Base-by-base conservation (phyloP, 2,329 filamentous ascomycete species). In the Aspergillus sp. region DNA sequence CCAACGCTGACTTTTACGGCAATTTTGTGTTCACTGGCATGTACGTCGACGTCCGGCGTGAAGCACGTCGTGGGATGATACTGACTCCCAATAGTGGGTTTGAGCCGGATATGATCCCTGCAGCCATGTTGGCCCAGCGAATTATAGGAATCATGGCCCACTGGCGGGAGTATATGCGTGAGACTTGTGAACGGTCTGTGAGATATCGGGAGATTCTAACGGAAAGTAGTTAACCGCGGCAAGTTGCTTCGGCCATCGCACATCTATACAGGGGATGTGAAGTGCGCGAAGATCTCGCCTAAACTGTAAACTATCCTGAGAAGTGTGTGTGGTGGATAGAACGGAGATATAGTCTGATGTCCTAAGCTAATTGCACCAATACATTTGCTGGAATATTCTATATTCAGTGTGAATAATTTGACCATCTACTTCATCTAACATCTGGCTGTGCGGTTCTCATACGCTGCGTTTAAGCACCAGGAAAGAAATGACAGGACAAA, bases 1-100 rank as follows among this genome's bases (percentile, higher is more conserved):
- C 73, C 0, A 78, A 78, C 54, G 75, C 72, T 2, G 76, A 79
- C 51, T 65, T 78, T n/a, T 76, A 73, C 55, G 73, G 71, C 4
- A 68, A 67, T 51, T 76, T 77, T 45, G 62, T 75, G 11, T 77
- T 74, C 51, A 73, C 68, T 0, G 73, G 67, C 3, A 65, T 76
- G 70, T 71, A 52, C 54, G 66, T 19, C 10, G 11, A 19, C 4
- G 11, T 1, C 19, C 17, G 40, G 40, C 4, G 14, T n/a, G 4
- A 42, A 24, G 11, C 2, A 20, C 14, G 19, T 42, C 8, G 40
- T 17, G 11, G 22, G 4, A 19, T 42, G 6, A 17, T n/a, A 13
- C 14, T 17, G 16, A 42, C 16, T 22, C 13, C 7, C 11, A 10
- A 60, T 54, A 67, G 63, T 17, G 65, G 65, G 1, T 62, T 67